Percentiles rank a stretch among this genome's conserved stretches.
Conservation (phyloP, 2,329 filamentous ascomycete species). For the Coniochaeta sp. region DNA sequence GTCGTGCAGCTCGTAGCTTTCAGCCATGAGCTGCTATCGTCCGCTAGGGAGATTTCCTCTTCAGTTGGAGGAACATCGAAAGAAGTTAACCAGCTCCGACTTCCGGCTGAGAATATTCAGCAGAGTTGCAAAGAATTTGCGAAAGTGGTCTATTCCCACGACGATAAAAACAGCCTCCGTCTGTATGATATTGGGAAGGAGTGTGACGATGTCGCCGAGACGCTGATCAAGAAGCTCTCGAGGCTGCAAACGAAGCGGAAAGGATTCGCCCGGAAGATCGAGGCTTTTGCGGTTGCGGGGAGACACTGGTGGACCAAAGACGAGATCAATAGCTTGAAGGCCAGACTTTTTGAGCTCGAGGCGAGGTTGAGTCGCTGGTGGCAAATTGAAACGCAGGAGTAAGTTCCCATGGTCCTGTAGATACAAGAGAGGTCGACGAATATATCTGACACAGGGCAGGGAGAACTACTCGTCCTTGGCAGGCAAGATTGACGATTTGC, state of each 20-base stretch:
- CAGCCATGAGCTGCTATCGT: background rate
- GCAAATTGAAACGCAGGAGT: background rate
- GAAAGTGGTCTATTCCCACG: background rate
- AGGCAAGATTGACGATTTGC: background rate
- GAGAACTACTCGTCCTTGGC: background rate
- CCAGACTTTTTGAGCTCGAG: background rate
- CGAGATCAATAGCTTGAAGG: background rate
- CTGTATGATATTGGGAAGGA: background rate
- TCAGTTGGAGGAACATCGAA: background rate
- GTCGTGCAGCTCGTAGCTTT: background rate
- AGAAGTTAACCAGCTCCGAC: background rate
- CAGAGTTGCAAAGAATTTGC: background rate
- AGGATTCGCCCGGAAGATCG: background rate
- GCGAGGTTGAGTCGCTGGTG: background rate
- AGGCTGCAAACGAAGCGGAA: background rate
- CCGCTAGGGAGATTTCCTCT: background rate
- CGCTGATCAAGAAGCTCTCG: background rate
- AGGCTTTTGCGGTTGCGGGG: background rate
- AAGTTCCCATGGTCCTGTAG: background rate
- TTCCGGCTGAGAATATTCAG: background rate
- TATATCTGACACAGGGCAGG: background rate
- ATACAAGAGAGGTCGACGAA: no score
- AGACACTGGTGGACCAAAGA: background rate
- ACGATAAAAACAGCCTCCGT: background rate
- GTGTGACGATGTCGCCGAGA: background rate